Evolutionary conservation across 2,329 filamentous ascomycete species (phyloP), one percentile per base, ranked within the genome.

Genomic region (Arthrobotrys sinensis): DNA sequence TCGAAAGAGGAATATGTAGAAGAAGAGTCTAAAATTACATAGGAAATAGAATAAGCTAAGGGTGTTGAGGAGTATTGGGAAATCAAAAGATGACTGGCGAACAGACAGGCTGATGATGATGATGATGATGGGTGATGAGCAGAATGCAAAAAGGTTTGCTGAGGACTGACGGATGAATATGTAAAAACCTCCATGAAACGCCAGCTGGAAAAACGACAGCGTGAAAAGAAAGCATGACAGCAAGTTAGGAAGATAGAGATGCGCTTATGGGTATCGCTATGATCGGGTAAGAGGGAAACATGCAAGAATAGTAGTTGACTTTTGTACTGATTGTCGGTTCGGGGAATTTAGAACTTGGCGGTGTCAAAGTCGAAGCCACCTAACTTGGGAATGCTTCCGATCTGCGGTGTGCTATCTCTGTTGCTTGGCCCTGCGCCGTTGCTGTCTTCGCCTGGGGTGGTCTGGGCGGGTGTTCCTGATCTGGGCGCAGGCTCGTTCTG

Each of bases 1-100:
- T 65, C 63, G 16, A 63, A 66, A 77, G 28, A 24, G 65, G 48
- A 66, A 67, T 71, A 77, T 67, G 52, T 50, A 77, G 66, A 71
- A 71, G 66, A 77, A 63, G 36, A 68, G 70, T 77, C 66, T 71
- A 71, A 71, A 71, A 66, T 76, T 77, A 77, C 73, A 77, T 77
- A 77, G 73, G 66, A 67, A 48, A 63, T 70, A 60, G 8, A 57
- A 55, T 62, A 16, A 21, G 40, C 11, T 52, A 21, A 28, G 28
- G 16, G 14, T 34, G 43, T 40, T 43, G 14, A 19, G 19, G 16
- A 48, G 7, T 48, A 24, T 24, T 19, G 16, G n/a, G 40, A 8
- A 16, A 11, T 40, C 53, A 34, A 52, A 32, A 32, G 21, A n/a
- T 32, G 48, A 52, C 24, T 5, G 21, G 40, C 21, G 12, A n/a